phyloP scores from a whole-genome alignment of 768 basidiomycete genomes.

The Podaxis sp. region DNA sequence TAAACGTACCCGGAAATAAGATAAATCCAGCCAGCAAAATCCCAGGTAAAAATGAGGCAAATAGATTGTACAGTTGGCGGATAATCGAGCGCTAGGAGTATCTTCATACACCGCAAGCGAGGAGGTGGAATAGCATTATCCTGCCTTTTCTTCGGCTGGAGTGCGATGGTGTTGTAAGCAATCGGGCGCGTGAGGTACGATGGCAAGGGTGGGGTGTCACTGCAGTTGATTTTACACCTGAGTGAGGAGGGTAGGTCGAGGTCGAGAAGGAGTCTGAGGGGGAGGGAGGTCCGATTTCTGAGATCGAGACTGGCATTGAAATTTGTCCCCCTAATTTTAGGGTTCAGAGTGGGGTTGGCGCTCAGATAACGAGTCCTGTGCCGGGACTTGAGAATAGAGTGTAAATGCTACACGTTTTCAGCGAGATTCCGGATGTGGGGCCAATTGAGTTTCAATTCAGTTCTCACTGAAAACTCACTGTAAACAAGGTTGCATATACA shows the following conservation, averaged over 20 bases:
- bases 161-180: neutral
- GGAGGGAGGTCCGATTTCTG: neutral
- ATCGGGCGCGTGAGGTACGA: slow-evolving; percentile 7
- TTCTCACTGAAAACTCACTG: no score
- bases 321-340: neutral
- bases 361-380: no score
- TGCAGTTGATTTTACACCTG: neutral
- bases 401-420: no score
- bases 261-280: neutral
- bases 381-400: no score
- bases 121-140: slow-evolving; percentile 10
- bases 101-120: slow-evolving; percentile 50
- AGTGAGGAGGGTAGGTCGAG: neutral
- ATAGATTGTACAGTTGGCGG: slow-evolving; percentile 52
- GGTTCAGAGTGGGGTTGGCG: no score
- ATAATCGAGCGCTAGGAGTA: slow-evolving; percentile 59
- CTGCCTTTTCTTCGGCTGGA: slow-evolving; percentile 5
- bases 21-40: slow-evolving; percentile 62
- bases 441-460: no score
- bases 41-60: slow-evolving; percentile 61
- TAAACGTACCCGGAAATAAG: slow-evolving; percentile 62
- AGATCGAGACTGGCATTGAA: neutral
- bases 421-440: no score
- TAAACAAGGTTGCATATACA: no score
- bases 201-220: neutral